Evolutionary conservation across 1,284 basidiomycete species (phyloP), one percentile per base, ranked within the genome.

Genomic region (Trichosporon sp.): DNA sequence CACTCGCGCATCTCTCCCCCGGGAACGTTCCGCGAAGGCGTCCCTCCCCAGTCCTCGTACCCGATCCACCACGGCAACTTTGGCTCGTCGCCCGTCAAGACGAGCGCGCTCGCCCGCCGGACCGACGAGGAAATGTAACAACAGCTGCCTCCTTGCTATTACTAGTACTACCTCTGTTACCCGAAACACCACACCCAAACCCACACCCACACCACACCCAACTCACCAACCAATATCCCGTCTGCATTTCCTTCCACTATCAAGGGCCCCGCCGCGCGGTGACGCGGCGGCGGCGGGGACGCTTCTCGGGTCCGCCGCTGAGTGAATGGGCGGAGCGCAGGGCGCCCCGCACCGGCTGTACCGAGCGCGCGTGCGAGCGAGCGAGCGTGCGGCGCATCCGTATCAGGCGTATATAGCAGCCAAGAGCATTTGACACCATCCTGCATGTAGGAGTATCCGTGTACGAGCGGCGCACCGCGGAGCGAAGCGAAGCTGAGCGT

Each of bases 51-150:
- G 8, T 79, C 77, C 27, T 81, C 78, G 0, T 81, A 74, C 77
- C 78, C 78, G 2, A 81, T 81, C 64, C 27, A 81, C 66, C 79
- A 80, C 69, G 74, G 72, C 53, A 66, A 51, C 31, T 76, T 76
- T 51, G 78, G 79, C 34, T 77, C 77, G n/a, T 80, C 78, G 13
- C 81, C 81, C 2, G 80, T 82, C 74, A 82, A 82, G 73, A 77
- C 78, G 13, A 80, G 78, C 56, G 77, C 73, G n/a, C 74, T 82
- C 34, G 80, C 77, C 11, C 74, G 72, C 60, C 72, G 79, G 44
- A 67, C 77, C 38, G 79, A 82, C 72, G 78, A 82, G 70, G 79
- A 79, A 34, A 74, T 75, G 25, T 72, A 79, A 66, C 29, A 18
- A 58, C 21, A 65, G 65, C 25, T 73, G 18, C 35, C 3, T 2